Percentiles rank a stretch among this genome's conserved stretches.
phyloP scores from a whole-genome alignment of 164 flowering plant species.

The Macadamia integrifolia region DNA sequence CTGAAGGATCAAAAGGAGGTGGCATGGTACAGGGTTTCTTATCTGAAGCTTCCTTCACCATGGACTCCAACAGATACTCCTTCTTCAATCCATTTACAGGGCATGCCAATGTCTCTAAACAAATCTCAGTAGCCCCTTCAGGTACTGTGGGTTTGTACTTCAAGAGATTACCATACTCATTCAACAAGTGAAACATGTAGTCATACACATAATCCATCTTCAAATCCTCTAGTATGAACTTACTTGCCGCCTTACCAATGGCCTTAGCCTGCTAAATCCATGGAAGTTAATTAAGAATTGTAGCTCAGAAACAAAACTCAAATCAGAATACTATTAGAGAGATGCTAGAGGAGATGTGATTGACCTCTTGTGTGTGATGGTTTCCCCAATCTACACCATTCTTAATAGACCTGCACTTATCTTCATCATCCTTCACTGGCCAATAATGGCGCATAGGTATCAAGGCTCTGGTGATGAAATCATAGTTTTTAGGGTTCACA shows the following conservation, averaged over 20 bases:
- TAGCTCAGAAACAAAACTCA: too few relatives aligned
- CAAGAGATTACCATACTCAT: constrained; percentile 49
- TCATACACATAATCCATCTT: constrained; percentile 57
- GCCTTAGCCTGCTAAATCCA: constrained; percentile 35
- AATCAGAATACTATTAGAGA: background rate
- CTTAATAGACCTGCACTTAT: constrained; percentile 47
- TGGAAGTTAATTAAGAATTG: too few relatives aligned
- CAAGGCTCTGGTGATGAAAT: constrained; percentile 56
- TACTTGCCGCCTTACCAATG: constrained; percentile 44
- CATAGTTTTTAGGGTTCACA: constrained; percentile 46
- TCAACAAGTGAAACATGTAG: constrained; percentile 60
- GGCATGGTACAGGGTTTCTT: constrained; percentile 42
- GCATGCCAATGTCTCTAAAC: constrained; percentile 50
- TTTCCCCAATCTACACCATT: constrained; percentile 78
- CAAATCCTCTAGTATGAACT: constrained; percentile 39
- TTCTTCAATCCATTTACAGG: constrained; percentile 20
- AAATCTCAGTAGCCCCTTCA: constrained; percentile 27
- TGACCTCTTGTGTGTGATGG: constrained; percentile 41
- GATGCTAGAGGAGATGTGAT: too few relatives aligned
- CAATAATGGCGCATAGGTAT: constrained; percentile 60
- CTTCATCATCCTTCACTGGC: constrained; percentile 39
- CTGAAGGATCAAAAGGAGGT: constrained; percentile 30
- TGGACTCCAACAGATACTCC: constrained; percentile 41
- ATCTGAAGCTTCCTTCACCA: constrained; percentile 42
- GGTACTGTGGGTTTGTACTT: constrained; percentile 44